Percentiles rank a stretch among this genome's conserved stretches.
Evolutionary conservation across 179 eudicot species (phyloP).

Genomic region (Beta corolliflora): DNA sequence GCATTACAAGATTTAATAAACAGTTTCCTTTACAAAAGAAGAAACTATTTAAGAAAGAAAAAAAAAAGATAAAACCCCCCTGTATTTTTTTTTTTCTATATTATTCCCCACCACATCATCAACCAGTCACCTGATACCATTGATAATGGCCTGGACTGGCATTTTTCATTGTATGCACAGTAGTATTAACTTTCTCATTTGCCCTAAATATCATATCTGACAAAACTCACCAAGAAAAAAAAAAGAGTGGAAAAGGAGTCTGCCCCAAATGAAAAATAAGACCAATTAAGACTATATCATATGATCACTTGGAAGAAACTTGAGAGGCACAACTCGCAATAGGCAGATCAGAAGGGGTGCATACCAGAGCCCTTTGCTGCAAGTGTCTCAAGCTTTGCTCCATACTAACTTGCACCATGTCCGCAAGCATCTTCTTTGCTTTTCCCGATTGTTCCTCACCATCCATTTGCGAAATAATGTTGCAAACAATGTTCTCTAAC

Average conservation of each 20-base stretch:
- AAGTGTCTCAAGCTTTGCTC: conserved; percentile 90
- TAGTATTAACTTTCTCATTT: conserved; percentile 5
- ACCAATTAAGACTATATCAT: not conserved
- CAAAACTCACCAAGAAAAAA: not conserved
- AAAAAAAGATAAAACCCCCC: not conserved
- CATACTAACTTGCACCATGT: conserved; percentile 99
- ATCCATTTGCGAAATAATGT: conserved; percentile 70
- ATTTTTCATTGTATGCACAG: conserved; percentile 21
- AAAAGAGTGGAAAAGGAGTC: not conserved
- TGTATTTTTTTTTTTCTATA: not conserved
- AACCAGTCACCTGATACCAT: conserved; percentile 42
- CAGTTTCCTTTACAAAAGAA: conserved; percentile 22
- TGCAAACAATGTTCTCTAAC: conserved; percentile 80
- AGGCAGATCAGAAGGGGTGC: conserved; percentile 65
- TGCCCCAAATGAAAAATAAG: not conserved
- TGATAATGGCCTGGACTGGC: conserved; percentile 37
- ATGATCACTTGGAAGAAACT: conserved; percentile 50
- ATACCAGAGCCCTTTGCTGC: conserved; percentile 84
- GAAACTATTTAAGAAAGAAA: conserved; percentile 2
- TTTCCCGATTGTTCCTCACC: conserved; percentile 80
- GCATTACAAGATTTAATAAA: conserved; percentile 4
- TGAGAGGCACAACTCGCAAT: conserved; percentile 53
- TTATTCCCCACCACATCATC: conserved; percentile 23
- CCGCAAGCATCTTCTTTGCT: conserved; percentile 93
- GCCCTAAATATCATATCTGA: conserved; percentile 11